Evolutionary conservation across 495 filamentous ascomycete species (phyloP).

Genomic region (Pyrenopolyporus hunteri): DNA sequence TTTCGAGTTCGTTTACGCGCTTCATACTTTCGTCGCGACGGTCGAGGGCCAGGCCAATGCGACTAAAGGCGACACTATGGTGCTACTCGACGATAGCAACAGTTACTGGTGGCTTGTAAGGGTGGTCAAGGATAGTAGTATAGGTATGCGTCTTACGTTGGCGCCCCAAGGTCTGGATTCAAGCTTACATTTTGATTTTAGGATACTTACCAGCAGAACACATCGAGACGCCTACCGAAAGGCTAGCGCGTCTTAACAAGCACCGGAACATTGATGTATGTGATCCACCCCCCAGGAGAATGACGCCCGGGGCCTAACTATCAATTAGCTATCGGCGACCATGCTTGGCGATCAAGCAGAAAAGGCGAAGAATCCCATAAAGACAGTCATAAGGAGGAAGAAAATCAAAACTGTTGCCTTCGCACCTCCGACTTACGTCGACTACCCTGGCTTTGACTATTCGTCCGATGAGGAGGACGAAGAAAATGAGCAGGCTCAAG

Average conservation of each 20-base stretch:
- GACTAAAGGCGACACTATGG: constrained; percentile 98
- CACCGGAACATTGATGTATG: constrained; percentile 96
- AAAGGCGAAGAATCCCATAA: constrained; percentile 87
- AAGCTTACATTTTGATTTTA: constrained; percentile 46
- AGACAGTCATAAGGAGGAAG: constrained; percentile 85
- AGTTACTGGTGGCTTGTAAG: constrained; percentile 99
- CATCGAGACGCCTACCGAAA: constrained; percentile 97
- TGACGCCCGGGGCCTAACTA: constrained; percentile 15
- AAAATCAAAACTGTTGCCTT: constrained; percentile 92
- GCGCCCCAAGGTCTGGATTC: neutral
- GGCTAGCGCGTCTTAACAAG: constrained; percentile 92
- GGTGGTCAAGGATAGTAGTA: constrained; percentile 95
- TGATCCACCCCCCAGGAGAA: constrained; percentile 11
- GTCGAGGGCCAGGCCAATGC: constrained; percentile 99
- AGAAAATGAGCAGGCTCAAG: constrained; percentile 58
- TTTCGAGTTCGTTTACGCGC: constrained; percentile 98
- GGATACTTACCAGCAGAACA: constrained; percentile 97
- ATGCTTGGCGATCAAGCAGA: constrained; percentile 93
- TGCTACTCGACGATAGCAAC: constrained; percentile 99
- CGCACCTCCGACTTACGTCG: constrained; percentile 82
- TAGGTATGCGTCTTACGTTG: constrained; percentile 70
- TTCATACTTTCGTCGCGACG: constrained; percentile 96
- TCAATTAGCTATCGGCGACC: constrained; percentile 76
- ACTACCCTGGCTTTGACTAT: constrained; percentile 89
- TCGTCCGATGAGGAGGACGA: constrained; percentile 84